Evolutionary conservation across 2,329 filamentous ascomycete species (phyloP), one percentile per base, ranked within the genome.

Genomic region (Trichophyton rubrum): DNA sequence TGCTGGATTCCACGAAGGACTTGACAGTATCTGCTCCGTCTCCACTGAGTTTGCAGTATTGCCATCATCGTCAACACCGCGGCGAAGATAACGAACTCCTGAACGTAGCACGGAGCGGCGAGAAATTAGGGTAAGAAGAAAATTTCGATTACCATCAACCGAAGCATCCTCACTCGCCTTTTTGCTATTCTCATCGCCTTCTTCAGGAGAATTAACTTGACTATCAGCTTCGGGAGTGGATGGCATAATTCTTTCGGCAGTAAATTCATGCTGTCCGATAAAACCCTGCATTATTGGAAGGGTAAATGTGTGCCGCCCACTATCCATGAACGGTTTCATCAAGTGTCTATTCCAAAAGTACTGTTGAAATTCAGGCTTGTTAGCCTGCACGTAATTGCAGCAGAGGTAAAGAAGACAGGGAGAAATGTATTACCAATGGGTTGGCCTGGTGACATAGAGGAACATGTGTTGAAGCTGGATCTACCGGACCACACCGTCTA

Each of bases 271-370:
- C 73, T 97, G 93, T 1, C 92, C 92, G 20, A 99, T 84, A 67
- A 97, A 99, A 0, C 93, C 93, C 73, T 97, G 93, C 74, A 99
- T 88, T 2, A 99, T 67, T 1, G 93, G 93, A 22, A 97, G 75
- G 0, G 87, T 80, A 59, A 95, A 80, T 0, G 79, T 77, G 66
- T 90, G 83, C 22, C 89, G 83, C 0, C 87, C 85, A n/a, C 82
- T 80, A 17, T 88, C 81, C 56, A 90, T 82, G 63, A 99, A 90
- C 0, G 88, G 85, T 30, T 81, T 75, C 27, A 89, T 76, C 13
- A 96, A 80, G 69, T 90, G 80, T 27, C 80, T 81, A 68, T 99
- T 99, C 92, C 93, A 99, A 72, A 96, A 97, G 73, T 87, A 97
- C 70, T 84, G 63, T 20, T 35, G 7, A 2, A 41, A 47, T 30